Evolutionary conservation across 768 basidiomycete genomes (phyloP).

Genomic region (Podaxis pistillaris): DNA sequence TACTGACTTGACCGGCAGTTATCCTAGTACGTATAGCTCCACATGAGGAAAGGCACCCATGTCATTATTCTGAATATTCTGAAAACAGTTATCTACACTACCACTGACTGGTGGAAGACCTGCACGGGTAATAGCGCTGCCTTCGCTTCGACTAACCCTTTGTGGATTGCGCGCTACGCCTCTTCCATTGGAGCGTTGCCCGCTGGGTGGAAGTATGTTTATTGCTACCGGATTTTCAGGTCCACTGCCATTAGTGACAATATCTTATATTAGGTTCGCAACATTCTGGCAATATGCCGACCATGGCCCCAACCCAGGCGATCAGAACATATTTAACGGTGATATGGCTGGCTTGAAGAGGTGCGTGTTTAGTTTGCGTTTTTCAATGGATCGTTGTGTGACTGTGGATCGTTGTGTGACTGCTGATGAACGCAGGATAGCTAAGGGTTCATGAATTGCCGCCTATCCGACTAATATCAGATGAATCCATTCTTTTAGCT

Average conservation of each 20-base stretch:
- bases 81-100: constrained; percentile 41
- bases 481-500: neutral
- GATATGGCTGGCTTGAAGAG: constrained; percentile 8
- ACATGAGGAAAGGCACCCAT: neutral
- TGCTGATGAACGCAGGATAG: too few species aligned
- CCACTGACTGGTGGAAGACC: constrained; percentile 65
- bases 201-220: constrained; percentile 46
- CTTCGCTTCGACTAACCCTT: constrained; percentile 50
- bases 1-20: neutral
- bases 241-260: neutral
- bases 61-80: neutral
- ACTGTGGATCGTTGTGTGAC: too few species aligned
- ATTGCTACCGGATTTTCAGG: neutral
- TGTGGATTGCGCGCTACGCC: constrained; percentile 60
- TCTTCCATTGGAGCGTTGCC: constrained; percentile 52
- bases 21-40: neutral
- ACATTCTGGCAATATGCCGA: constrained; percentile 66
- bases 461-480: neutral
- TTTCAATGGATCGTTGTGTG: too few species aligned
- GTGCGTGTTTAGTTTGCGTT: too few species aligned
- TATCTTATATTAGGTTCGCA: constrained; percentile 29
- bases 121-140: constrained; percentile 59
- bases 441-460: neutral
- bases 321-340: constrained; percentile 58
- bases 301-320: constrained; percentile 54